Evolutionary conservation across 441 rosid species (phyloP), one percentile per base, ranked within the genome.

Genomic region (Bruguiera hainesii): DNA sequence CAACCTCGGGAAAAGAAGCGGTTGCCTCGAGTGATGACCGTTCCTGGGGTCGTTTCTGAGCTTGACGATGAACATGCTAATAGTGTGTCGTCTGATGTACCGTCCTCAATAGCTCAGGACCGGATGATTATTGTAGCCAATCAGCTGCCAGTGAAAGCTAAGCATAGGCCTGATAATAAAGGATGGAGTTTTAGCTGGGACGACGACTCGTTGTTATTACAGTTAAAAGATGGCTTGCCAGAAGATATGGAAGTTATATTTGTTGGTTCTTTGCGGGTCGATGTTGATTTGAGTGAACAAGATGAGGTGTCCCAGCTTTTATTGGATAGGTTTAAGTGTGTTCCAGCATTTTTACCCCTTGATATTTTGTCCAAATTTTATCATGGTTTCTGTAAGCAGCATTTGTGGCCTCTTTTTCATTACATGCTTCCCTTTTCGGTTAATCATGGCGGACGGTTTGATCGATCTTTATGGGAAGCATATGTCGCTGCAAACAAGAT

Each of bases 141-240:
- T 83, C 88, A 86, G 76, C 74, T 88, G 30, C 95, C 95, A 0
- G 95, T 88, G 8, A 88, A 85, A 74, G 91, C 91, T 21, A 88
- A 86, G 82, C 91, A 90, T n/a, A 74, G 91, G 21, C 91, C 90
- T 0, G 95, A 88, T 71, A 86, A 88, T 73, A 85, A 83, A 74
- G 91, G 95, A 39, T 88, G 95, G 95, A 80, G 87, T 66, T 83
- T 88, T 76, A 83, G 95, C 63, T 88, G 91, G 95, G 91, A 88
- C 20, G 95, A 88, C 13, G 95, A 86, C 33, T 79, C 91, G 0
- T 75, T 88, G 81, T 68, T 82, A 46, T 76, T 88, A 64, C 95
- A 86, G 67, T 73, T 86, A 28, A 88, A 88, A 80, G 89, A 86
- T 65, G 95, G 95, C 15, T 78, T 88, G 73, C 91, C 88, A 19